These are phyloP conservation scores for Zymoseptoria passerinii DNA, from an alignment of 2,329 filamentous ascomycete species.

Conservation along the genomic window DNA sequence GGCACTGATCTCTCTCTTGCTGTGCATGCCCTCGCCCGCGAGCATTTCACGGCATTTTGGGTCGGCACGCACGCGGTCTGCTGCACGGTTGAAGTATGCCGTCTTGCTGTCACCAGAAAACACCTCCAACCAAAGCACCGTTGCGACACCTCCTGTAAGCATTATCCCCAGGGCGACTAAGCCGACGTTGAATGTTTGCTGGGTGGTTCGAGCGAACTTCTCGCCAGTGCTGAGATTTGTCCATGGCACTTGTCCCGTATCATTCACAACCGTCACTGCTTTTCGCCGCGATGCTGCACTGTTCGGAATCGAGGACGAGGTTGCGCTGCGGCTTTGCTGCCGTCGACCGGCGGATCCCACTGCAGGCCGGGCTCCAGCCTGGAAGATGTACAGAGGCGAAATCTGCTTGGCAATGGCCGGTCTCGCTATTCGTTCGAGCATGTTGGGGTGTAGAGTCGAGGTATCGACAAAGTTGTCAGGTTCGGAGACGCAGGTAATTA, in stretches of 20 bases:
- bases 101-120: constrained; percentile 78
- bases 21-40: constrained; percentile 50
- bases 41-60: constrained; percentile 63
- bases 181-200: constrained; percentile 83
- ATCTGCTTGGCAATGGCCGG: constrained; percentile 6
- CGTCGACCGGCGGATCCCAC: not conserved
- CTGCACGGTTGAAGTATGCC: constrained; percentile 78
- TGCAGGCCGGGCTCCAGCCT: constrained; percentile 5
- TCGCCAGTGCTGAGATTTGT: constrained; percentile 63
- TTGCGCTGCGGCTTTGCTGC: constrained; percentile 13
- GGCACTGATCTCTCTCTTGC: constrained; percentile 61
- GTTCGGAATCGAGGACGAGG: constrained; percentile 20
- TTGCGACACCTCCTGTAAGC: constrained; percentile 69
- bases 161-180: constrained; percentile 66
- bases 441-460: constrained; percentile 3
- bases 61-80: constrained; percentile 69
- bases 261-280: constrained; percentile 74
- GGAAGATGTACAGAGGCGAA: constrained; percentile 6
- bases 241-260: constrained; percentile 78
- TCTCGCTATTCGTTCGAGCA: constrained; percentile 10
- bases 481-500: no score
- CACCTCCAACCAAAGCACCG: constrained; percentile 72
- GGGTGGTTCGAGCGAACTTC: constrained; percentile 75
- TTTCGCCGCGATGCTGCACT: constrained; percentile 46
- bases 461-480: not conserved